phyloP scores from a whole-genome alignment of 208 protist genomes.

The Acanthamoeba royreba region DNA sequence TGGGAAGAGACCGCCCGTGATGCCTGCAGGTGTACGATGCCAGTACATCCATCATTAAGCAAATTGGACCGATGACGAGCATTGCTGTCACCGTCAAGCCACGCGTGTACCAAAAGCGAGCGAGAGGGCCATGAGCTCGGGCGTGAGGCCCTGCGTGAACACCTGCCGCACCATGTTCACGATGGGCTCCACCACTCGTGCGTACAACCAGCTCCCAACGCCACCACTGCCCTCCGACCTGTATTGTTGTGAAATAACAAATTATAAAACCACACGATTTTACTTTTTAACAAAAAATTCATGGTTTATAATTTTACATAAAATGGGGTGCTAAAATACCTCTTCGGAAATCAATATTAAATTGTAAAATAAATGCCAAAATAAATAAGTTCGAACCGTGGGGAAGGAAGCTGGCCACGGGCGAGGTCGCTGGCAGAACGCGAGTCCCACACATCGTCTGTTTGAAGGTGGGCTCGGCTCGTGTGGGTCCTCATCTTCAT shows the following conservation, averaged over 20 bases:
- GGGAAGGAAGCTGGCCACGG: not conserved
- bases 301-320: too few species aligned
- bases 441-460: not conserved
- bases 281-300: too few species aligned
- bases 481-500: not conserved
- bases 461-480: not conserved
- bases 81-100: too few species aligned
- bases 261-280: too few species aligned
- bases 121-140: not conserved
- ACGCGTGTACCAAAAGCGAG: constrained; percentile 4
- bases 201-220: not conserved
- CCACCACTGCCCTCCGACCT: not conserved
- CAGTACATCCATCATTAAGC: too few species aligned
- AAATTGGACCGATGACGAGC: too few species aligned
- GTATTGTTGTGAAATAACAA: too few species aligned
- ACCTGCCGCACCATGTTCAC: not conserved
- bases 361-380: too few species aligned
- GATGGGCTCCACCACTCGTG: not conserved
- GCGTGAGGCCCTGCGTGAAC: constrained; percentile 13
- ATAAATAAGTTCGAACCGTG: too few species aligned
- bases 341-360: too few species aligned
- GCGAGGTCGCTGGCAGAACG: not conserved
- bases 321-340: too few species aligned
- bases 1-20: constrained; percentile 22
- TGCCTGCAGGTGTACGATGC: too few species aligned